Percentiles rank a stretch among this genome's conserved stretches.
phyloP scores from a whole-genome alignment of 2,329 filamentous ascomycete genomes.

The Aspergillus nomiae region DNA sequence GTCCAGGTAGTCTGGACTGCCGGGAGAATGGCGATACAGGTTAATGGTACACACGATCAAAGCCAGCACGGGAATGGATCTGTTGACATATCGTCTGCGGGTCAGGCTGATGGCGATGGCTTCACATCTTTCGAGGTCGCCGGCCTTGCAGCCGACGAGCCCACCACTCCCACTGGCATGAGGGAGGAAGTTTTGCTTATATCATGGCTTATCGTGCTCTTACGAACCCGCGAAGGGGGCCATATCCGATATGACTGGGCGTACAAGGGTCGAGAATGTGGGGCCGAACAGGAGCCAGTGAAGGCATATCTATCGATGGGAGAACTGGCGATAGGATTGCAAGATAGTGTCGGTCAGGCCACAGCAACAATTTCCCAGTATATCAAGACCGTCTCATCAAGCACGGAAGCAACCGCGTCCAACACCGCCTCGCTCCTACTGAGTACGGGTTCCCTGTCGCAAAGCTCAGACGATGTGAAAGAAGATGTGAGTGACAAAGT shows the following conservation, averaged over 20 bases:
- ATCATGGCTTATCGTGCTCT: conserved; percentile 50
- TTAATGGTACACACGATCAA: not conserved
- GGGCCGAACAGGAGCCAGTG: conserved; percentile 15
- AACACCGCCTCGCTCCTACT: conserved; percentile 21
- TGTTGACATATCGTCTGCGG: not conserved
- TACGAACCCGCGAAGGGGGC: conserved; percentile 45
- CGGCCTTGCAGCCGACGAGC: conserved; percentile 28
- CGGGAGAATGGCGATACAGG: not conserved
- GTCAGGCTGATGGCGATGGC: conserved; percentile 4
- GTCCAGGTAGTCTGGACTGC: not conserved
- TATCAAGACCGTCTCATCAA: conserved; percentile 19
- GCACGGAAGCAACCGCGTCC: not conserved
- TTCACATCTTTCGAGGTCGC: conserved; percentile 32
- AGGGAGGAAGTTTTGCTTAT: conserved; percentile 46
- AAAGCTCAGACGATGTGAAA: conserved; percentile 18
- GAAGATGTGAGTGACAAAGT: conserved; percentile 23
- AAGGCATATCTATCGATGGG: conserved; percentile 29
- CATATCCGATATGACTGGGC: conserved; percentile 44
- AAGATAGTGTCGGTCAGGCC: conserved; percentile 32
- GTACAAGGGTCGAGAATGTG: conserved; percentile 25
- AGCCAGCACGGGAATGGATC: not conserved
- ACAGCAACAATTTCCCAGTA: conserved; percentile 29
- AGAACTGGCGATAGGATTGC: conserved; percentile 36
- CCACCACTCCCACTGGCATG: conserved; percentile 35
- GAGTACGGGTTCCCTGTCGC: conserved; percentile 25